A percentile compares a stretch with the other conserved stretches of the same genome.
These are phyloP conservation scores for Blastomyces parvus DNA, from an alignment of 2,329 filamentous ascomycete species.

Conservation along the genomic window DNA sequence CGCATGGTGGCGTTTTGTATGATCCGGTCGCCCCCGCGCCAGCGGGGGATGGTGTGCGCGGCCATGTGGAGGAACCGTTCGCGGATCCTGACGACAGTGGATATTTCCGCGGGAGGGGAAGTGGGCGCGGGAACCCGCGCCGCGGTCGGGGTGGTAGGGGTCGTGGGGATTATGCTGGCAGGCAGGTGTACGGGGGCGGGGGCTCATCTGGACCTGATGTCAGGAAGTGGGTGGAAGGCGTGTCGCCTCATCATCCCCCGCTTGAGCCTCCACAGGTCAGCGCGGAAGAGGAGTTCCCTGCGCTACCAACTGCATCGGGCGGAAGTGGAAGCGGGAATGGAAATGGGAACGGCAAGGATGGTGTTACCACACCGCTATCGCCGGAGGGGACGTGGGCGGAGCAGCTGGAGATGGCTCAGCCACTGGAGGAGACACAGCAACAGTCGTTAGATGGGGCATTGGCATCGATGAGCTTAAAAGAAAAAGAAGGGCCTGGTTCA, in stretches of 20 bases:
- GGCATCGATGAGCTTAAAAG: neutral
- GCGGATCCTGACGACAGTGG: neutral
- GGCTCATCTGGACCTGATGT: neutral
- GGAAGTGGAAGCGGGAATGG: slow-evolving; percentile 18
- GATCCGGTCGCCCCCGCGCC: slow-evolving; percentile 20
- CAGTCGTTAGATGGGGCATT: neutral
- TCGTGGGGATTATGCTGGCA: slow-evolving; percentile 21
- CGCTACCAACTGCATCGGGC: slow-evolving; percentile 20
- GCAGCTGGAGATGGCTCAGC: slow-evolving; percentile 14
- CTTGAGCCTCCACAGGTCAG: slow-evolving; percentile 19
- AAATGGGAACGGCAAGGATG: neutral
- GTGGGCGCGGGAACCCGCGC: slow-evolving; percentile 13
- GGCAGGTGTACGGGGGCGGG: slow-evolving; percentile 12
- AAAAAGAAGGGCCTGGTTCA: neutral
- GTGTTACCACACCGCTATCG: slow-evolving; percentile 2
- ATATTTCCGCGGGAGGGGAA: slow-evolving; percentile 16
- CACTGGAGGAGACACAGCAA: neutral
- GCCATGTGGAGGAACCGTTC: neutral
- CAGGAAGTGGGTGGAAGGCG: slow-evolving; percentile 6
- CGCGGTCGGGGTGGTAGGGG: slow-evolving; percentile 26
- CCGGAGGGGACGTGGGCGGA: slow-evolving; percentile 17
- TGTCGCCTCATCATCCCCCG: slow-evolving; percentile 12
- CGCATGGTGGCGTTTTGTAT: slow-evolving; percentile 43
- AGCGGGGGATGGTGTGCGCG: slow-evolving; percentile 17
- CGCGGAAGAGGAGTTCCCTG: slow-evolving; percentile 29